These are phyloP conservation scores for Exophiala alcalophila DNA, from an alignment of 2,329 filamentous ascomycete genomes.

Conservation along the genomic window DNA sequence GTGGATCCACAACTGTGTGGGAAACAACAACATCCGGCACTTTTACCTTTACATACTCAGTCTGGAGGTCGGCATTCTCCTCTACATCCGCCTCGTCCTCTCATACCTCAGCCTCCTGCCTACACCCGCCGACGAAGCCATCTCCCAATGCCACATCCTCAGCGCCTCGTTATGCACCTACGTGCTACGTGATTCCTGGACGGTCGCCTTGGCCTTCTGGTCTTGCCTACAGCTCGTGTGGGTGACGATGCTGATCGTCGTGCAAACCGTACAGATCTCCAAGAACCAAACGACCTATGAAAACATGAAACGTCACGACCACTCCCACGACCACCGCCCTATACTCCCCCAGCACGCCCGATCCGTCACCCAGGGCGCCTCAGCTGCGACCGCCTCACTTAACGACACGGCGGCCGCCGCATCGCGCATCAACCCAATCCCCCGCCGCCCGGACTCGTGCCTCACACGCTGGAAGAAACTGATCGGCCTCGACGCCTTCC, in stretches of 20 bases:
- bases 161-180: conserved; percentile 71
- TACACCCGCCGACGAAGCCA: conserved; percentile 24
- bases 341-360: conserved; percentile 46
- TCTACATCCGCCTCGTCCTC: conserved; percentile 69
- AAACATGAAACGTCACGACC: conserved; percentile 72
- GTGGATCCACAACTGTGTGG: conserved; percentile 96
- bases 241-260: conserved; percentile 95
- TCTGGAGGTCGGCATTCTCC: conserved; percentile 70
- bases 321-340: conserved; percentile 30
- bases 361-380: conserved; percentile 42
- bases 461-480: conserved; percentile 78
- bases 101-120: conserved; percentile 44
- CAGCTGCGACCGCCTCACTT: conserved; percentile 34
- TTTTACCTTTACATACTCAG: conserved; percentile 87
- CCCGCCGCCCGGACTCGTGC: conserved; percentile 59
- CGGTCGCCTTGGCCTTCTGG: conserved; percentile 77
- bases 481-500: conserved; percentile 87
- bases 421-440: conserved; percentile 50
- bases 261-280: conserved; percentile 88
- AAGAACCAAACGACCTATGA: conserved; percentile 94
- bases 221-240: conserved; percentile 80
- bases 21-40: conserved; percentile 91
- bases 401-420: conserved; percentile 29
- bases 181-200: conserved; percentile 79
- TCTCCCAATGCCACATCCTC: conserved; percentile 67